Conservation (phyloP, 192 early-diverging fungal genomes). For the Rhizoclosmatium sp. region DNA sequence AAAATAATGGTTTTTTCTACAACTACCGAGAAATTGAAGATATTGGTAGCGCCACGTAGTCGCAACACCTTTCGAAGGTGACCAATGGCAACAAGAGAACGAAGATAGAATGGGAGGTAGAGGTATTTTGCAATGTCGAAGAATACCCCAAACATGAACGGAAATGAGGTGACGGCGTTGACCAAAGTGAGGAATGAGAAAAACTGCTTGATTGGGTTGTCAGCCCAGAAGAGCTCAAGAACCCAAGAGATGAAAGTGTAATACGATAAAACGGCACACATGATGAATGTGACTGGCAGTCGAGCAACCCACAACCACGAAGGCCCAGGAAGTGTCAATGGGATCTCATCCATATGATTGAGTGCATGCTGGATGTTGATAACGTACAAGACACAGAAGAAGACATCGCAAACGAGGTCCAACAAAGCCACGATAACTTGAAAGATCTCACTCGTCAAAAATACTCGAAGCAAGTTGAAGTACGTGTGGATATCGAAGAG, state of each 20-base stretch:
- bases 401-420: conserved; percentile 62
- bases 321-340: conserved; percentile 41
- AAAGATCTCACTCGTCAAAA: conserved; percentile 38
- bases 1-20: conserved; percentile 63
- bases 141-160: conserved; percentile 60
- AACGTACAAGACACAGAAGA: conserved; percentile 68
- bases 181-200: conserved; percentile 58
- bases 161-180: conserved; percentile 59
- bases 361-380: conserved; percentile 58
- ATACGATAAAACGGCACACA: conserved; percentile 6
- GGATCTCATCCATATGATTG: conserved; percentile 36
- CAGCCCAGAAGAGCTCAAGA: neutral
- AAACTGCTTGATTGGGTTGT: conserved; percentile 35
- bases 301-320: conserved; percentile 63
- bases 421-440: conserved; percentile 32
- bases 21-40: conserved; percentile 41
- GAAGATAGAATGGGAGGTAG: conserved; percentile 71
- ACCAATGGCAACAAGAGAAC: conserved; percentile 61
- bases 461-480: conserved; percentile 35
- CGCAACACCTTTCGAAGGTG: conserved; percentile 64
- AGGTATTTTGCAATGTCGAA: conserved; percentile 54
- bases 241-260: conserved; percentile 19
- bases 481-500: neutral
- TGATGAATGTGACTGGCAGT: conserved; percentile 46
- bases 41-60: conserved; percentile 40